phyloP scores from a whole-genome alignment of 305 asterid species.

The Rubia occidens region DNA sequence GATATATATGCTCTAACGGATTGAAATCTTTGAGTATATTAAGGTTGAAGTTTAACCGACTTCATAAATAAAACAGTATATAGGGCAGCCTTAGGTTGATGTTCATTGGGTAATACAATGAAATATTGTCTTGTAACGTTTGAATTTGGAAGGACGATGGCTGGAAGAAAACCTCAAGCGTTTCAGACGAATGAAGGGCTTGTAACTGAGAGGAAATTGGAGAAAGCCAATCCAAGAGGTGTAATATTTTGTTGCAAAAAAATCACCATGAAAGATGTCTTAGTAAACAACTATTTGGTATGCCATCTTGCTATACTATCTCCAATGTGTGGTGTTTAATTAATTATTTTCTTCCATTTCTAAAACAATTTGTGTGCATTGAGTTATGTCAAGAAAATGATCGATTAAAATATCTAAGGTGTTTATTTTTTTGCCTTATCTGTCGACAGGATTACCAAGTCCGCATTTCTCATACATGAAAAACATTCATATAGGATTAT shows the following conservation, averaged over 20 bases:
- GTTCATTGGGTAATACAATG: neutral
- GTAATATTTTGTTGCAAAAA: conserved; percentile 69
- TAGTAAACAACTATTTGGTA: conserved; percentile 38
- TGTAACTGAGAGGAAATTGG: conserved; percentile 35
- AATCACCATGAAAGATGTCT: conserved; percentile 23
- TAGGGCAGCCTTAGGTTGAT: neutral
- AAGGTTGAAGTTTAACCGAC: neutral
- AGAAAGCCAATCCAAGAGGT: conserved; percentile 54
- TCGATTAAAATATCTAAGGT: no score
- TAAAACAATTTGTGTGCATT: no score
- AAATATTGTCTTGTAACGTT: conserved; percentile 19
- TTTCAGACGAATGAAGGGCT: neutral
- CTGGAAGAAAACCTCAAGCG: conserved; percentile 25
- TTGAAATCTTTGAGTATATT: neutral
- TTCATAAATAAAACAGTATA: neutral
- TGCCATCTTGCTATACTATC: no score
- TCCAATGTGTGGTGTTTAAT: neutral
- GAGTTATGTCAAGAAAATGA: no score
- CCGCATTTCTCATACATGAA: conserved; percentile 49
- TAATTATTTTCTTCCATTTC: neutral
- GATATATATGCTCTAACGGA: neutral
- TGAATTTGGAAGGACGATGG: conserved; percentile 32
- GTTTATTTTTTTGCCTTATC: neutral
- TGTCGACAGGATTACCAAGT: conserved; percentile 59
- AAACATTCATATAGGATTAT: conserved; percentile 68